Evolutionary conservation across 345 rosid species (phyloP).

Genomic region (Bruguiera parviflora): DNA sequence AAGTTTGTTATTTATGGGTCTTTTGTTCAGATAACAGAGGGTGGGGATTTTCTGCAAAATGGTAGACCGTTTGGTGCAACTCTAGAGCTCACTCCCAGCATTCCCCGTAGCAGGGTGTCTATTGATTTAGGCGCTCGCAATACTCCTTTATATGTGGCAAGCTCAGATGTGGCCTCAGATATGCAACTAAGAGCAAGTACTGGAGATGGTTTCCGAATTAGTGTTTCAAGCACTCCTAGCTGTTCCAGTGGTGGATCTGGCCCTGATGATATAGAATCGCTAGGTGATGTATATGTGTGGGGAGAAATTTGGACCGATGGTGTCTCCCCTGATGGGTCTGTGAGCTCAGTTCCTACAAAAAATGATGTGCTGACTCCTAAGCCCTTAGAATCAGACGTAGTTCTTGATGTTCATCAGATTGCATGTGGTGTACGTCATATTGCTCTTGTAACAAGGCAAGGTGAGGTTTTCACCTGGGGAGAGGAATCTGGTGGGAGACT

Average conservation of each 20-base stretch:
- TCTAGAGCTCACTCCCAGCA: slow-evolving; percentile 44
- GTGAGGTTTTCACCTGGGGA: slow-evolving; percentile 97
- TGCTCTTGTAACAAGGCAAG: slow-evolving; percentile 91
- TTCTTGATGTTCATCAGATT: slow-evolving; percentile 96
- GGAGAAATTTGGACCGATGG: slow-evolving; percentile 90
- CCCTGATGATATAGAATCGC: slow-evolving; percentile 95
- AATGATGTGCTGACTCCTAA: slow-evolving; percentile 68
- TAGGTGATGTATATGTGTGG: slow-evolving; percentile 95
- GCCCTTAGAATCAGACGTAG: slow-evolving; percentile 83
- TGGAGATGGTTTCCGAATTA: slow-evolving; percentile 86
- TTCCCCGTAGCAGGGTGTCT: slow-evolving; percentile 54
- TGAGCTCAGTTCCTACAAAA: slow-evolving; percentile 34
- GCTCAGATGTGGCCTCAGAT: slow-evolving; percentile 81
- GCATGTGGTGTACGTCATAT: slow-evolving; percentile 77
- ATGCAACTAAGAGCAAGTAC: slow-evolving; percentile 83
- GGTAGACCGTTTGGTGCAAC: slow-evolving; percentile 50
- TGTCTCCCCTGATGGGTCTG: slow-evolving; percentile 45
- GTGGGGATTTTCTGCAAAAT: slow-evolving; percentile 40
- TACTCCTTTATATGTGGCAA: slow-evolving; percentile 33
- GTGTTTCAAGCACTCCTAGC: slow-evolving; percentile 95
- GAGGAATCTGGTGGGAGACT: slow-evolving; percentile 97
- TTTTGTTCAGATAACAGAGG: slow-evolving; percentile 53
- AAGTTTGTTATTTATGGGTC: slow-evolving; percentile 6
- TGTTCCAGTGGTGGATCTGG: slow-evolving; percentile 94
- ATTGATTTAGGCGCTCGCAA: slow-evolving; percentile 47